Evolutionary conservation across 495 filamentous ascomycete genomes (phyloP).

Genomic region (Xylaria scruposa): DNA sequence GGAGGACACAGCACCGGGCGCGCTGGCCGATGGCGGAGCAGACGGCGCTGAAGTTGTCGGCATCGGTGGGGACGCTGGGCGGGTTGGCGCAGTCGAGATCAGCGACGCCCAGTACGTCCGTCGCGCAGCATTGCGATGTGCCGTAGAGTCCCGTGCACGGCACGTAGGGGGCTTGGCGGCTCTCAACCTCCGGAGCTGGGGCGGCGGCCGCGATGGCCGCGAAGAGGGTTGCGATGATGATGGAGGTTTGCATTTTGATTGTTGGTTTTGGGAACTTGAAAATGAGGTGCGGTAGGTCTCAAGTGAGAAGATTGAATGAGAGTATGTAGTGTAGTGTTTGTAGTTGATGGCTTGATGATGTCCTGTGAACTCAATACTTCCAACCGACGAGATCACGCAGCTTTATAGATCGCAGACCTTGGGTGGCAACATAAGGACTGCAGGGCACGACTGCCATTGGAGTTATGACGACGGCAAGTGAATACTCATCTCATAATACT

Average conservation of each 20-base stretch:
- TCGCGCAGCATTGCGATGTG: slow-evolving; percentile 51
- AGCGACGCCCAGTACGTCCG: slow-evolving; percentile 50
- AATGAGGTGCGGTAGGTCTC: not conserved
- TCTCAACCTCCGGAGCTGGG: slow-evolving; percentile 33
- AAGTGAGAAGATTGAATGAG: not conserved
- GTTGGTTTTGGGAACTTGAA: slow-evolving; percentile 34
- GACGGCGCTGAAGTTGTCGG: slow-evolving; percentile 40
- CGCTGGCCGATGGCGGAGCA: slow-evolving; percentile 52
- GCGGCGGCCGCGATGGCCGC: slow-evolving; percentile 34
- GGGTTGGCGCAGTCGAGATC: slow-evolving; percentile 53
- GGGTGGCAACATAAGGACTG: not conserved
- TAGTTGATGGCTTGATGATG: slow-evolving; percentile 7
- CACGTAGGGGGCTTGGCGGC: slow-evolving; percentile 42
- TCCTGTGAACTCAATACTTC: not conserved
- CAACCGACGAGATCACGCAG: not conserved
- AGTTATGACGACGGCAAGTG: slow-evolving; percentile 11
- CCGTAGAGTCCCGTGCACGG: slow-evolving; percentile 51
- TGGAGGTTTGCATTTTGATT: slow-evolving; percentile 24
- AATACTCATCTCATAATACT: not conserved
- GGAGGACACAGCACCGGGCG: slow-evolving; percentile 53
- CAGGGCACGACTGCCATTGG: not conserved
- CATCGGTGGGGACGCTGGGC: slow-evolving; percentile 35
- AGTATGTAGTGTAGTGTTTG: not conserved
- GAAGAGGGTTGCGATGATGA: slow-evolving; percentile 38
- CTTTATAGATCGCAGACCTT: slow-evolving; percentile 6